Base-by-base conservation (phyloP, 2,329 filamentous ascomycete species). In the Ophiostoma ips region DNA sequence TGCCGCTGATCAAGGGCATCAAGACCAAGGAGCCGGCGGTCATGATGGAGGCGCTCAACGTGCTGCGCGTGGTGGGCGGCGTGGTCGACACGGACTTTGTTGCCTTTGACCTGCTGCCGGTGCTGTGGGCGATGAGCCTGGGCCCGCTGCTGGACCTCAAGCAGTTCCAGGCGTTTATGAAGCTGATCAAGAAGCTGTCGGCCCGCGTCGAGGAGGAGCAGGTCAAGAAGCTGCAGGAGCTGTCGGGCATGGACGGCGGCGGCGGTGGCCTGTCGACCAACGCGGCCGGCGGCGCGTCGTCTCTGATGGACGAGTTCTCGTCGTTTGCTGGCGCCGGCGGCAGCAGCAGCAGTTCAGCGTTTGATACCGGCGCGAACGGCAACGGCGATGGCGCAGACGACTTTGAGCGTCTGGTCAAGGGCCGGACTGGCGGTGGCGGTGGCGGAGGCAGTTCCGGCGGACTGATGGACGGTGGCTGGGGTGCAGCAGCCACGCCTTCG, bases 21-120 rank as follows among this genome's bases (percentile, higher is more conserved):
- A 96, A 95, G 66, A 98, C 92, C 0, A 96, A 95, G 62, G 92
- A 98, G 63, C 92, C 92, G 0, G 89, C 88, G 8, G 92, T 98
- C 10, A 96, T 96, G 86, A 84, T 96, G 72, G 89, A 90, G 6
- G 84, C 88, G 0, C 71, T 96, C 33, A 83, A 82, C 50, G 87
- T 95, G 1, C 80, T 96, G 56, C 79, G 77, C 46, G 84, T 95
- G 46, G 83, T 98, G 28, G 88, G 88, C 9, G 77, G 78, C 46
- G 74, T 83, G 18, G 89, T 84, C 5, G 92, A 96, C 61, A 77
- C 83, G 2, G 92, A 95, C 41, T 96, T 95, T 61, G 77, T 95
- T 19, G 92, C 92, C 12, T 81, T 92, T 68, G 90, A 96, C 50
- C 80, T 95, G 15, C 69, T 98, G 11, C 92, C 92, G 0, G 77